A percentile compares a stretch with the other conserved stretches of the same genome.
Evolutionary conservation across 2,329 filamentous ascomycete genomes (phyloP).

Genomic region (Cytospora schulzeri): DNA sequence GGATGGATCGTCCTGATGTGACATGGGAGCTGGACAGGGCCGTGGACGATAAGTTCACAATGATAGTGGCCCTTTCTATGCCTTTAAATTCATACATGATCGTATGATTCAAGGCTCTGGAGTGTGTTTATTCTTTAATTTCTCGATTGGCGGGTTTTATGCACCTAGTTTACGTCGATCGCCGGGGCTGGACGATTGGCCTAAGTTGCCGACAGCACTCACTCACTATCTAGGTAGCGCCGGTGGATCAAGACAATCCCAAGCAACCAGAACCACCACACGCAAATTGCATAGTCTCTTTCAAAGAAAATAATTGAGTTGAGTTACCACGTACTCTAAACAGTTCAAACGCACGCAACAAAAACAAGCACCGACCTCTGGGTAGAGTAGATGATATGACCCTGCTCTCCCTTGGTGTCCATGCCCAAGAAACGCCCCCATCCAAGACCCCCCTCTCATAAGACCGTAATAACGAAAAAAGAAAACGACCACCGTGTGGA

Average conservation of each 20-base stretch:
- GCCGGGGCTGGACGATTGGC: neutral
- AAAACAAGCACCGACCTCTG: slow-evolving; percentile 7
- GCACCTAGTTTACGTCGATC: neutral
- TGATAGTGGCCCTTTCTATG: too few species aligned
- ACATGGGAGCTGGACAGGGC: too few species aligned
- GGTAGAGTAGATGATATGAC: slow-evolving; percentile 7
- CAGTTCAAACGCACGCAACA: neutral
- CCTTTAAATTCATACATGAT: neutral
- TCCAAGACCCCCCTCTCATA: slow-evolving; percentile 10
- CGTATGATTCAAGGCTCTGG: too few species aligned
- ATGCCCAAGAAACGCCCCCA: slow-evolving; percentile 17
- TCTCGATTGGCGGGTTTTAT: too few species aligned
- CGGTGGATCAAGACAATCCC: too few species aligned
- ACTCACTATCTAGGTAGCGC: neutral
- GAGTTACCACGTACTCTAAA: slow-evolving; percentile 12
- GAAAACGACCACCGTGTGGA: slow-evolving; percentile 17
- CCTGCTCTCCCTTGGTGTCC: slow-evolving; percentile 6
- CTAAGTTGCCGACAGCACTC: neutral
- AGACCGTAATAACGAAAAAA: slow-evolving; percentile 8
- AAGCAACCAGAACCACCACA: too few species aligned
- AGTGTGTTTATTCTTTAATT: too few species aligned
- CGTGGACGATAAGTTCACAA: too few species aligned
- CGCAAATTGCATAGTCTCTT: neutral
- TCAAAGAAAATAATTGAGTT: slow-evolving; percentile 5
- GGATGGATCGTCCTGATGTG: too few species aligned